Conservation (phyloP, 2,329 filamentous ascomycete genomes). For the Cordyceps farinosa region DNA sequence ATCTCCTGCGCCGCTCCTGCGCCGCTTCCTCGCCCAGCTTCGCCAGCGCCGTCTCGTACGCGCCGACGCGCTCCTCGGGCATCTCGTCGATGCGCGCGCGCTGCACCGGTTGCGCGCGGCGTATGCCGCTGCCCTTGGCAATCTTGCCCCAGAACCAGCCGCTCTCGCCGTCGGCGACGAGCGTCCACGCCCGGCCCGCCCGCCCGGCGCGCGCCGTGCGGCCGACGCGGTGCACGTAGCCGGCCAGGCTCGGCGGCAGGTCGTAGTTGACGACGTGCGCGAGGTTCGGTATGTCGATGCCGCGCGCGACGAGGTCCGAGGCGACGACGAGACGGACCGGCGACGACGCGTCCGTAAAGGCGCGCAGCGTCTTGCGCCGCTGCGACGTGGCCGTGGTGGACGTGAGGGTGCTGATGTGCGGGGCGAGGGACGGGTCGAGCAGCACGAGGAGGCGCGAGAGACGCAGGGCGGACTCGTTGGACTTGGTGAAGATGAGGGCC, state of each 20-base stretch:
- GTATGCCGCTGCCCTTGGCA: slow-evolving; percentile 52
- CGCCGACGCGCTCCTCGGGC: slow-evolving; percentile 42
- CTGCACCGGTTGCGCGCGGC: slow-evolving; percentile 43
- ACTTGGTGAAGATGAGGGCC: slow-evolving; percentile 83
- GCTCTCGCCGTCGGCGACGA: slow-evolving; percentile 77
- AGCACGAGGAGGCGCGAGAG: slow-evolving; percentile 74
- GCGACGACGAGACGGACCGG: slow-evolving; percentile 75
- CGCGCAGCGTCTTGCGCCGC: slow-evolving; percentile 62
- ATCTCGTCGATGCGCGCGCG: slow-evolving; percentile 48
- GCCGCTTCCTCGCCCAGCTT: slow-evolving; percentile 64
- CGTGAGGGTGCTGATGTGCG: slow-evolving; percentile 65
- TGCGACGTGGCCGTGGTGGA: slow-evolving; percentile 72
- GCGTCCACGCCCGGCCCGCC: slow-evolving; percentile 75
- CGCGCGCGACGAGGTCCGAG: slow-evolving; percentile 88
- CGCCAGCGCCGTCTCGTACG: slow-evolving; percentile 56
- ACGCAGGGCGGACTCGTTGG: slow-evolving; percentile 82
- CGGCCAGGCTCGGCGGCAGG: slow-evolving; percentile 73
- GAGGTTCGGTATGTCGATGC: slow-evolving; percentile 76
- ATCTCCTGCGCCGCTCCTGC: slow-evolving; percentile 27
- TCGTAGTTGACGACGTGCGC: slow-evolving; percentile 93
- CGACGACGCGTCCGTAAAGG: slow-evolving; percentile 64
- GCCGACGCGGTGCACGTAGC: slow-evolving; percentile 89
- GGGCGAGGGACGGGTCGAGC: slow-evolving; percentile 56
- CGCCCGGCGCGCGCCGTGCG: slow-evolving; percentile 82
- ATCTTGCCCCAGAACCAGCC: slow-evolving; percentile 92